Percentiles rank a stretch among this genome's conserved stretches.
phyloP scores from a whole-genome alignment of 1,284 basidiomycete species.

The Amylostereum areolatum region DNA sequence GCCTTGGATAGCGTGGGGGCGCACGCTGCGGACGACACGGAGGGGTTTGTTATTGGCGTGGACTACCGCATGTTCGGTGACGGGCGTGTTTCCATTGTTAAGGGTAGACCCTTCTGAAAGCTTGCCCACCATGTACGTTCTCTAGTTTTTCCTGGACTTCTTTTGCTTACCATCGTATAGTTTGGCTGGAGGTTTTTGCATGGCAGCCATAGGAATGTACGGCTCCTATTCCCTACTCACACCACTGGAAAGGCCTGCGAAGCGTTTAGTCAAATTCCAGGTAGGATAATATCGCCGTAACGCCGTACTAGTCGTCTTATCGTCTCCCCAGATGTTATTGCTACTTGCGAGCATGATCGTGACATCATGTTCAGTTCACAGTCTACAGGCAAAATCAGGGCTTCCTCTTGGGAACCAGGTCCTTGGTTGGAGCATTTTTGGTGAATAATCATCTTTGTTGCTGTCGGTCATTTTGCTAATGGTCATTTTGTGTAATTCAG shows the following conservation, averaged over 20 bases:
- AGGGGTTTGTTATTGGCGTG: conserved; percentile 35
- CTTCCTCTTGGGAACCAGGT: conserved; percentile 60
- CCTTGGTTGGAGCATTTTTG: conserved; percentile 61
- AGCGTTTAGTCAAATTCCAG: no score
- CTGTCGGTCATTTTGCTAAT: conserved; percentile 2
- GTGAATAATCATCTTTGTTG: conserved; percentile 32
- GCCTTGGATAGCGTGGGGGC: conserved; percentile 52
- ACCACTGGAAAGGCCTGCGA: no score
- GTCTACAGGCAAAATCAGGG: conserved; percentile 62
- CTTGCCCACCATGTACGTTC: conserved; percentile 50
- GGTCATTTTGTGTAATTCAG: background rate
- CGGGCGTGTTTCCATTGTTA: conserved; percentile 66
- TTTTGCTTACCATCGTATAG: conserved; percentile 10
- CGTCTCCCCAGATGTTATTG: conserved; percentile 27
- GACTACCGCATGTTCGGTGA: conserved; percentile 47
- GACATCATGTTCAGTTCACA: conserved; percentile 52
- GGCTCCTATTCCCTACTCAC: background rate
- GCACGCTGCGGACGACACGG: conserved; percentile 23
- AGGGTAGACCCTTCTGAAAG: conserved; percentile 74
- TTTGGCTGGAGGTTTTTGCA: conserved; percentile 19
- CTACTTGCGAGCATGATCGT: conserved; percentile 43
- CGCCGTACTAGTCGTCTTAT: background rate
- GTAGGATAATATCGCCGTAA: no score
- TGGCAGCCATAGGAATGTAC: background rate
- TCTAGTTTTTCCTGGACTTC: background rate